These are phyloP conservation scores for Cryptococcus amylolentus DNA, from an alignment of 1,284 basidiomycete genomes.

Conservation along the genomic window DNA sequence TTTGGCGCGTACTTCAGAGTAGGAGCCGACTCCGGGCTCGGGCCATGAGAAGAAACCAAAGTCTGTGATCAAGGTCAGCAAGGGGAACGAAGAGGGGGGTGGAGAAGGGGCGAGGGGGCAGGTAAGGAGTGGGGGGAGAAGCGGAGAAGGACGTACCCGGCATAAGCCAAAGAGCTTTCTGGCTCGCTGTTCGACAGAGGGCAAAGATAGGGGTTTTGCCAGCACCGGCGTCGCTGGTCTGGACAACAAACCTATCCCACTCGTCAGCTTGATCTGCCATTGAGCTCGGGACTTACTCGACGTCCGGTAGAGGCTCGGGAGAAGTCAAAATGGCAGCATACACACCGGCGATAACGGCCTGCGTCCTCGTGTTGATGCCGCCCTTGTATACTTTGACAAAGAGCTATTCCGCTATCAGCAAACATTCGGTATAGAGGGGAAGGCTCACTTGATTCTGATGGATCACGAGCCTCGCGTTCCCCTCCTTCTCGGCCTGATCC, in stretches of 20 bases:
- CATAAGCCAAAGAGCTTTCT: constrained; percentile 39
- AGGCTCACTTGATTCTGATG: constrained; percentile 34
- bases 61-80: constrained; percentile 15
- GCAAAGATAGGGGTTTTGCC: constrained; percentile 25
- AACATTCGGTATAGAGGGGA: neutral
- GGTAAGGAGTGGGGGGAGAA: too few species aligned
- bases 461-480: constrained; percentile 37
- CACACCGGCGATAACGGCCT: constrained; percentile 31
- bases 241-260: constrained; percentile 34
- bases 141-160: constrained; percentile 27
- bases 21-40: constrained; percentile 39
- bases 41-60: constrained; percentile 47
- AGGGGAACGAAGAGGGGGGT: neutral
- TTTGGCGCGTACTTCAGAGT: constrained; percentile 35
- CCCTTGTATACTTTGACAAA: constrained; percentile 40
- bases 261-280: neutral
- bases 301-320: constrained; percentile 39
- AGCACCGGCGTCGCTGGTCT: constrained; percentile 34
- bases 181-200: constrained; percentile 25
- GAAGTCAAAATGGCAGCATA: constrained; percentile 35
- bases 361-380: constrained; percentile 30
- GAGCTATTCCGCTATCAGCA: constrained; percentile 20
- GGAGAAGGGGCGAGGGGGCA: neutral
- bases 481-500: constrained; percentile 35
- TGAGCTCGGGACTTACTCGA: constrained; percentile 27